Percentiles rank a stretch among this genome's conserved stretches.
These are phyloP conservation scores for Roridomyces roridus DNA, from an alignment of 768 basidiomycete species.

Conservation along the genomic window DNA sequence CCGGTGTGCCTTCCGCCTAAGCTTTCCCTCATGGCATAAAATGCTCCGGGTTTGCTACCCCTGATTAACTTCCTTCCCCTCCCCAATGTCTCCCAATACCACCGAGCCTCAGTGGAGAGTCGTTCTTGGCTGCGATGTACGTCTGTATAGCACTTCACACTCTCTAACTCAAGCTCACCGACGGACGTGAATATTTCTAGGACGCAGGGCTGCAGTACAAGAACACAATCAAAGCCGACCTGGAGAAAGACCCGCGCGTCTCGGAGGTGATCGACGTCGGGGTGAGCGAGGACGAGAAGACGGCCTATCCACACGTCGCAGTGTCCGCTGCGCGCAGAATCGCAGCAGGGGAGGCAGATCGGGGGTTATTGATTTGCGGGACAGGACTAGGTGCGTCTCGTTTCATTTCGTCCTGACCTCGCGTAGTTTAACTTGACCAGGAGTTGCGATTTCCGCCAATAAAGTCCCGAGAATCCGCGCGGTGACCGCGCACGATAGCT, in stretches of 20 bases:
- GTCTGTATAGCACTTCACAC: neutral
- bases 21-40: too few species aligned
- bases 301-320: slow-evolving; percentile 20
- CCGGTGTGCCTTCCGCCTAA: too few species aligned
- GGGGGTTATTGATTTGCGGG: slow-evolving; percentile 14
- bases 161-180: neutral
- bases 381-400: slow-evolving; percentile 11
- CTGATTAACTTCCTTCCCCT: neutral
- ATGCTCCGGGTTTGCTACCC: too few species aligned
- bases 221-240: slow-evolving; percentile 15
- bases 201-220: slow-evolving; percentile 22
- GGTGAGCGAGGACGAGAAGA: slow-evolving; percentile 14
- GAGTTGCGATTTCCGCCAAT: slow-evolving; percentile 15
- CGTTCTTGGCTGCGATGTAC: slow-evolving; percentile 19
- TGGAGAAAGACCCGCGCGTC: slow-evolving; percentile 16
- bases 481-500: slow-evolving; percentile 20
- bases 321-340: slow-evolving; percentile 15
- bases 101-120: slow-evolving; percentile 10
- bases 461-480: slow-evolving; percentile 19
- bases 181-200: too few species aligned
- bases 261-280: slow-evolving; percentile 18
- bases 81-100: neutral
- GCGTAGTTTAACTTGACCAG: too few species aligned
- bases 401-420: neutral
- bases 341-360: slow-evolving; percentile 14